Conservation (phyloP, 257 asterid genomes). For the Sherardia arvensis region DNA sequence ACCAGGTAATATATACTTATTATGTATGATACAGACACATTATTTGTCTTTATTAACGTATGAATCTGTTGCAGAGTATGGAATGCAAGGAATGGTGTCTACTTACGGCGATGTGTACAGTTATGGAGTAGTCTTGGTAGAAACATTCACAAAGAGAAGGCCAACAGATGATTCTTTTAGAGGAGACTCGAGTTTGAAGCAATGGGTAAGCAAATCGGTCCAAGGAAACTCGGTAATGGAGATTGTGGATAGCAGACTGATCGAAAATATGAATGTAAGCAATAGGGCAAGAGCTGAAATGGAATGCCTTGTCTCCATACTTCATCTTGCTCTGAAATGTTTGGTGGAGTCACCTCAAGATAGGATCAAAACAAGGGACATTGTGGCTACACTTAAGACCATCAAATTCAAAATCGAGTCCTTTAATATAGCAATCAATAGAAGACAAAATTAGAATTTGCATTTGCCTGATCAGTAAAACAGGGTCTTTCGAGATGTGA, state of each 20-base stretch:
- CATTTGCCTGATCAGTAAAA: no score
- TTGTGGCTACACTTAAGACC: slow-evolving; percentile 1
- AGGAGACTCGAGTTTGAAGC: slow-evolving; percentile 9
- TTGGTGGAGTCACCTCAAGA: slow-evolving; percentile 11
- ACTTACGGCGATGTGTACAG: slow-evolving; percentile 15
- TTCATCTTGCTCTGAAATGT: slow-evolving; percentile 12
- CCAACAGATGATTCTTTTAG: slow-evolving; percentile 12
- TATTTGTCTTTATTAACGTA: neutral
- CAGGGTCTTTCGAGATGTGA: no score
- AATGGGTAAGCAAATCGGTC: slow-evolving; percentile 1
- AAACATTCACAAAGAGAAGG: slow-evolving; percentile 11
- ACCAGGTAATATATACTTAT: slow-evolving; percentile 12
- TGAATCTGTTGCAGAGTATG: slow-evolving; percentile 6
- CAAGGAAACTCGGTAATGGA: neutral
- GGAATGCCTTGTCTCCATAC: slow-evolving; percentile 3
- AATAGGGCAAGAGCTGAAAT: neutral
- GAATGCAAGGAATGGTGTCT: slow-evolving; percentile 9
- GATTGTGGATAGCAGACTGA: slow-evolving; percentile 8
- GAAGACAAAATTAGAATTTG: no score
- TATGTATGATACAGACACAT: no score
- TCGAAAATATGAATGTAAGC: neutral
- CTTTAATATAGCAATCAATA: neutral
- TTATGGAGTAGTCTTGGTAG: slow-evolving; percentile 12
- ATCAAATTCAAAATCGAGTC: slow-evolving; percentile 1
- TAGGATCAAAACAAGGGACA: slow-evolving; percentile 14